These are phyloP conservation scores for Hygrophorus russula DNA, from an alignment of 768 basidiomycete genomes.

Conservation along the genomic window DNA sequence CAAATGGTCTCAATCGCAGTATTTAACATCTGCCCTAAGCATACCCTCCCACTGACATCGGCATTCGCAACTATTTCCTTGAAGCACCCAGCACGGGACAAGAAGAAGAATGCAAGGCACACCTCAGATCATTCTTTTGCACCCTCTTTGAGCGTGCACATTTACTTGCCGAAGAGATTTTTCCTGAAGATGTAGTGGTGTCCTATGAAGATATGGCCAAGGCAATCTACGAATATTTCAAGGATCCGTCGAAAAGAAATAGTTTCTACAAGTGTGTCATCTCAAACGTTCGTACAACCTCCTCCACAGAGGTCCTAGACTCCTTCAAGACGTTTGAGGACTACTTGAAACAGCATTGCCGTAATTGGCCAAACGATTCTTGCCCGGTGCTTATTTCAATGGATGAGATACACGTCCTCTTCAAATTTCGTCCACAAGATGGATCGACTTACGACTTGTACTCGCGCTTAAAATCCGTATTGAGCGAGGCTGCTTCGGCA, in stretches of 20 bases:
- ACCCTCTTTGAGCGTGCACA: neutral
- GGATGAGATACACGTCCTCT: constrained; percentile 5
- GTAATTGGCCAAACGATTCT: neutral
- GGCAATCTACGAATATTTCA: constrained; percentile 2
- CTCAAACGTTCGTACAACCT: neutral
- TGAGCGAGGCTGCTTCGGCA: neutral
- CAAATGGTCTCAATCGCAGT: neutral
- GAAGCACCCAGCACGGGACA: neutral
- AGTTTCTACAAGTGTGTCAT: neutral
- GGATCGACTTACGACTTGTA: neutral
- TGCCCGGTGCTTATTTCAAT: constrained; percentile 4
- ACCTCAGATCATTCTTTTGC: constrained; percentile 2
- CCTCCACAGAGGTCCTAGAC: no score
- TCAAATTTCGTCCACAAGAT: neutral
- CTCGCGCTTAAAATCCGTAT: constrained; percentile 4
- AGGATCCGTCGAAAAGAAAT: neutral
- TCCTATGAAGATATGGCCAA: neutral
- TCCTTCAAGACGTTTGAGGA: neutral
- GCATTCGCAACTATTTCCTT: neutral
- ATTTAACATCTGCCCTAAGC: neutral
- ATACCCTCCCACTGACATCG: constrained; percentile 3
- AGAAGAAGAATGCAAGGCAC: constrained; percentile 1
- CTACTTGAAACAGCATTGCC: constrained; percentile 2
- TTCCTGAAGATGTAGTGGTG: neutral
- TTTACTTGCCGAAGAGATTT: neutral